Evolutionary conservation across 257 asterid genomes (phyloP).

Genomic region (Haberlea rhodopensis): DNA sequence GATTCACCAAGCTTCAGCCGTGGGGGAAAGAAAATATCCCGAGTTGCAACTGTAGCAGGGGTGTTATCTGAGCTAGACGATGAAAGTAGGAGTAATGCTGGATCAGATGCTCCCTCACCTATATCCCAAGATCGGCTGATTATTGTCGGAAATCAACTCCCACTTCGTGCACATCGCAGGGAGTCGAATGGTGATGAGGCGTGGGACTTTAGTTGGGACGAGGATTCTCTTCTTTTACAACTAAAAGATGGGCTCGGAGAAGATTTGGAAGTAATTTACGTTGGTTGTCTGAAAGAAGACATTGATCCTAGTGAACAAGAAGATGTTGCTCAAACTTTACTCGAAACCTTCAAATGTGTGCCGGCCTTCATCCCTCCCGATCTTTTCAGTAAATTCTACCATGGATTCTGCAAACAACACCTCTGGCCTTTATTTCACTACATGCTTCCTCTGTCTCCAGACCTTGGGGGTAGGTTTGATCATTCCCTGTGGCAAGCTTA

Average conservation of each 20-base stretch:
- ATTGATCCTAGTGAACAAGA: constrained; percentile 65
- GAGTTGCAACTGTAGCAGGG: constrained; percentile 79
- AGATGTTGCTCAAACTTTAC: constrained; percentile 71
- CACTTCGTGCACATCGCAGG: constrained; percentile 54
- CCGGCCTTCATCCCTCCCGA: constrained; percentile 85
- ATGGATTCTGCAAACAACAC: constrained; percentile 82
- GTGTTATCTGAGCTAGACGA: constrained; percentile 76
- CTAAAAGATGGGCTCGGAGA: constrained; percentile 85
- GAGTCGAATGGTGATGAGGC: constrained; percentile 43
- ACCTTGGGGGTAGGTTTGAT: constrained; percentile 87
- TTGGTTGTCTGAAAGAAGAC: constrained; percentile 74
- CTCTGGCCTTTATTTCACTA: constrained; percentile 91
- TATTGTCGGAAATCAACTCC: constrained; percentile 79
- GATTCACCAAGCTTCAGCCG: constrained; percentile 61
- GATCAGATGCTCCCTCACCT: constrained; percentile 79
- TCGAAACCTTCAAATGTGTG: constrained; percentile 76
- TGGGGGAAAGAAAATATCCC: constrained; percentile 55
- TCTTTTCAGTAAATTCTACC: constrained; percentile 71
- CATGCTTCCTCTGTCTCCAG: constrained; percentile 94
- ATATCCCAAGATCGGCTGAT: constrained; percentile 68
- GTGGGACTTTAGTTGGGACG: constrained; percentile 86
- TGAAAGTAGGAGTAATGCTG: constrained; percentile 58
- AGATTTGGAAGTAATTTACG: constrained; percentile 73
- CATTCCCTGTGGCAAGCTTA: constrained; percentile 85
- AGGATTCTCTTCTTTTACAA: constrained; percentile 77